phyloP scores from a whole-genome alignment of 2,329 filamentous ascomycete species.

The Trichothecium sympodiale region DNA sequence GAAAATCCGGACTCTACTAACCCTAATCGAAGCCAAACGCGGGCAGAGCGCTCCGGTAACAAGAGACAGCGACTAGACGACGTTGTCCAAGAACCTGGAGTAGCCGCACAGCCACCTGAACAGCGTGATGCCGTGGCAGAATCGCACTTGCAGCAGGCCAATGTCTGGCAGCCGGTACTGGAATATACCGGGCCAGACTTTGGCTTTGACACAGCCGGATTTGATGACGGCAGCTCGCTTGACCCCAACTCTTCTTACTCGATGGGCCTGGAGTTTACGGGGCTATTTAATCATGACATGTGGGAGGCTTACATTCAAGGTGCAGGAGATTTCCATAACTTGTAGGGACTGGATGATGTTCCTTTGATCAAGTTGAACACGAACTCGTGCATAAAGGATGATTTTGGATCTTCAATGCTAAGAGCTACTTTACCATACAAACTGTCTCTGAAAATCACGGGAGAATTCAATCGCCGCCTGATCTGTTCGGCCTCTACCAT shows the following conservation, averaged over 20 bases:
- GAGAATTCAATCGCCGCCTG: conserved; percentile 1
- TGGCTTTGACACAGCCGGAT: conserved; percentile 3
- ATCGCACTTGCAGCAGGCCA: not conserved
- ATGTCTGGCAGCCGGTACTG: conserved; percentile 3
- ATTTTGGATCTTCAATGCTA: no score
- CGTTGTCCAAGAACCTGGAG: no score
- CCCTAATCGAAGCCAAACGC: no score
- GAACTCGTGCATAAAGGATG: not conserved
- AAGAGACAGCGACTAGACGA: no score
- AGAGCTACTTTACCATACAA: conserved; percentile 3
- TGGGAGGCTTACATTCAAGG: conserved; percentile 6
- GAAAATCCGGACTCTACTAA: no score
- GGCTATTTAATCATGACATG: conserved; percentile 2
- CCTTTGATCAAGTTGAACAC: conserved; percentile 2
- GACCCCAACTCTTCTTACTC: not conserved
- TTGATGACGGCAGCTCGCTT: not conserved
- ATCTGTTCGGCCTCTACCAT: not conserved
- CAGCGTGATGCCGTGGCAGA: no score
- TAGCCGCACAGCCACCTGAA: no score
- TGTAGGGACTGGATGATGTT: no score
- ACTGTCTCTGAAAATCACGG: conserved; percentile 3
- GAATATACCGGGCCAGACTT: conserved; percentile 6
- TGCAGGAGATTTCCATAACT: no score
- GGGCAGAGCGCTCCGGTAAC: no score
- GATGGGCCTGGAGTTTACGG: not conserved